A percentile compares a stretch with the other conserved stretches of the same genome.
phyloP scores from a whole-genome alignment of 73 alveolate species.

The Paramecium biaurelia region DNA sequence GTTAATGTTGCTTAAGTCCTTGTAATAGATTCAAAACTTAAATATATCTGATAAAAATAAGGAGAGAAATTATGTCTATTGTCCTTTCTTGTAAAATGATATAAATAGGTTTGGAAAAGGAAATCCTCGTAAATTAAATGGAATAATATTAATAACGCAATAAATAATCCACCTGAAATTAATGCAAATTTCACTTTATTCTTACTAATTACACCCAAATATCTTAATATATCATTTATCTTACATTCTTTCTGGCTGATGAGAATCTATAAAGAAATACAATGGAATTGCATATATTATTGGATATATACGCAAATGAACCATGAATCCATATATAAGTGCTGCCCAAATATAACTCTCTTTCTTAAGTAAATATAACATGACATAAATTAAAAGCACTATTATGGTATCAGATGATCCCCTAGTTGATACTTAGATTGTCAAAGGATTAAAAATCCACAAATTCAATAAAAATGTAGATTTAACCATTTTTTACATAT shows the following conservation, averaged over 20 bases:
- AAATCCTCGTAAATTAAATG: constrained; percentile 83
- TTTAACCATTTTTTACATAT: constrained; percentile 74
- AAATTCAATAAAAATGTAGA: constrained; percentile 63
- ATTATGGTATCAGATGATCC: constrained; percentile 94
- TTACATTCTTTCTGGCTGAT: constrained; percentile 26
- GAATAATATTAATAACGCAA: constrained; percentile 71
- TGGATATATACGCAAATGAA: constrained; percentile 96
- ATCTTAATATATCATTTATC: not conserved
- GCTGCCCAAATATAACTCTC: constrained; percentile 81
- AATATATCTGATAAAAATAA: constrained; percentile 89
- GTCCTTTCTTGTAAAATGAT: constrained; percentile 93
- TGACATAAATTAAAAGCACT: constrained; percentile 76
- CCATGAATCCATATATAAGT: constrained; percentile 89
- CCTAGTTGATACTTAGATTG: constrained; percentile 85
- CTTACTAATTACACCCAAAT: constrained; percentile 64
- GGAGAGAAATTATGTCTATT: constrained; percentile 95
- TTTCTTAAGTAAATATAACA: constrained; percentile 76
- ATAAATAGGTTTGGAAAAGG: constrained; percentile 89
- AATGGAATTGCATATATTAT: constrained; percentile 90
- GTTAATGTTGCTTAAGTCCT: constrained; percentile 76
- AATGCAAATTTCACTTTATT: constrained; percentile 78
- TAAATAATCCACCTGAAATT: constrained; percentile 82
- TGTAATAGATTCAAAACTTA: constrained; percentile 76
- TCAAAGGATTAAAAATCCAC: constrained; percentile 89
- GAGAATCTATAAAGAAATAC: constrained; percentile 82